Conservation (phyloP, 1,284 basidiomycete genomes). For the Veloboletus limbatus region DNA sequence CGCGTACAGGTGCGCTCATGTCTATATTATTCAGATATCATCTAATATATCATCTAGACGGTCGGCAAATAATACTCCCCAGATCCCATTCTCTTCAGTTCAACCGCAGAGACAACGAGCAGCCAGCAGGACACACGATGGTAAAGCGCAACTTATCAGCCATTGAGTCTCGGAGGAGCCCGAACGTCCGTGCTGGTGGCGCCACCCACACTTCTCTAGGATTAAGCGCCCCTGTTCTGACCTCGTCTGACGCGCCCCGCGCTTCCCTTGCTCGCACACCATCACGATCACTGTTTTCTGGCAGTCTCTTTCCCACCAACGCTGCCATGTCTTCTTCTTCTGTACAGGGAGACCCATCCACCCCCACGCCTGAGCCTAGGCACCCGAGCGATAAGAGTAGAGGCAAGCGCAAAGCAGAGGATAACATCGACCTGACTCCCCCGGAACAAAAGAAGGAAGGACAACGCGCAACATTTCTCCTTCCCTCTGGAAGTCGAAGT, state of each 20-base stretch:
- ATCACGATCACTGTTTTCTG: constrained; percentile 18
- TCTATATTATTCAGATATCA: too few relatives aligned
- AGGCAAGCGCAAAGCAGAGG: constrained; percentile 53
- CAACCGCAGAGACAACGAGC: constrained; percentile 14
- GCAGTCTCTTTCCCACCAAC: constrained; percentile 8
- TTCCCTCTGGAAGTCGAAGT: constrained; percentile 50
- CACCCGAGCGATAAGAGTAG: constrained; percentile 36
- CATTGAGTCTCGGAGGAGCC: constrained; percentile 19
- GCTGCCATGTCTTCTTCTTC: constrained; percentile 12
- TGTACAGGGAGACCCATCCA: constrained; percentile 28
- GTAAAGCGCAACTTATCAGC: constrained; percentile 30
- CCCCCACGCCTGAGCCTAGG: constrained; percentile 34
- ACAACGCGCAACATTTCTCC: constrained; percentile 37
- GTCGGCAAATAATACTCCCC: constrained; percentile 7
- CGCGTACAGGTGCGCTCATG: constrained; percentile 25
- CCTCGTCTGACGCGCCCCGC: constrained; percentile 10
- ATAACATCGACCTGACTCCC: constrained; percentile 45
- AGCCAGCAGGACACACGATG: constrained; percentile 14
- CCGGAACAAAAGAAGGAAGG: constrained; percentile 44
- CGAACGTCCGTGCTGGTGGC: constrained; percentile 15
- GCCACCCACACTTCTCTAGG: constrained; percentile 15
- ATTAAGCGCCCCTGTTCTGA: constrained; percentile 18
- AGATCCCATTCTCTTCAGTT: constrained; percentile 27
- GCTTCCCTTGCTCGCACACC: constrained; percentile 20
- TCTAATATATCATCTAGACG: constrained; percentile 16